phyloP scores from a whole-genome alignment of 352 stramenopile genomes.

The Pythium sp. region DNA sequence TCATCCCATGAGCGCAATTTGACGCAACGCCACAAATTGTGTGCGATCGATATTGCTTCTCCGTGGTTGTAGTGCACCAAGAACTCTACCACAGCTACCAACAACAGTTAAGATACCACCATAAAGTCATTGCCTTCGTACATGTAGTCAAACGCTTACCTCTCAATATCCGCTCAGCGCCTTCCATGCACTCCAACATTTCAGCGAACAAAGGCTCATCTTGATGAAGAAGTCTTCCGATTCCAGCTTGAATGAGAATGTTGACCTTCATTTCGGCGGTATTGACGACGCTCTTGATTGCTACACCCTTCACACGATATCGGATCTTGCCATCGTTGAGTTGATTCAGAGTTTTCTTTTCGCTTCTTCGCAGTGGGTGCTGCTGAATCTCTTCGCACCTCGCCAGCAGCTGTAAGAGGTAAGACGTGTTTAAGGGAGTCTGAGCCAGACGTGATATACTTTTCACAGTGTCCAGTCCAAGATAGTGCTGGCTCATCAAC shows the following conservation, averaged over 20 bases:
- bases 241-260: slow-evolving; percentile 35
- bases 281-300: slow-evolving; percentile 15
- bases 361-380: slow-evolving; percentile 25
- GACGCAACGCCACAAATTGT: slow-evolving; percentile 26
- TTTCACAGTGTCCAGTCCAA: slow-evolving; percentile 64
- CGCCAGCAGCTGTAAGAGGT: slow-evolving; percentile 25
- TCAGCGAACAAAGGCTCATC: slow-evolving; percentile 23
- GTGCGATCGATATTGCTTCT: slow-evolving; percentile 15
- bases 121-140: background rate
- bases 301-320: slow-evolving; percentile 12
- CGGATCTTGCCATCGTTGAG: slow-evolving; percentile 21
- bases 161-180: slow-evolving; percentile 24
- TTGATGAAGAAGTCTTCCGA: slow-evolving; percentile 14
- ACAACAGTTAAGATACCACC: background rate
- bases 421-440: slow-evolving; percentile 7
- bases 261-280: slow-evolving; percentile 29
- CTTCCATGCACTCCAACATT: slow-evolving; percentile 17
- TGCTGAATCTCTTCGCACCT: slow-evolving; percentile 26
- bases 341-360: slow-evolving; percentile 28
- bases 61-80: slow-evolving; percentile 14
- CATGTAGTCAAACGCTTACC: slow-evolving; percentile 13
- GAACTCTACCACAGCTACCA: slow-evolving; percentile 22
- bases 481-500: slow-evolving; percentile 71
- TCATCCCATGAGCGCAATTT: slow-evolving; percentile 30
- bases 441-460: slow-evolving; percentile 29